A percentile compares a stretch with the other conserved stretches of the same genome.
These are phyloP conservation scores for Pachysandra terminalis DNA, from an alignment of 164 flowering plant genomes.

Conservation along the genomic window DNA sequence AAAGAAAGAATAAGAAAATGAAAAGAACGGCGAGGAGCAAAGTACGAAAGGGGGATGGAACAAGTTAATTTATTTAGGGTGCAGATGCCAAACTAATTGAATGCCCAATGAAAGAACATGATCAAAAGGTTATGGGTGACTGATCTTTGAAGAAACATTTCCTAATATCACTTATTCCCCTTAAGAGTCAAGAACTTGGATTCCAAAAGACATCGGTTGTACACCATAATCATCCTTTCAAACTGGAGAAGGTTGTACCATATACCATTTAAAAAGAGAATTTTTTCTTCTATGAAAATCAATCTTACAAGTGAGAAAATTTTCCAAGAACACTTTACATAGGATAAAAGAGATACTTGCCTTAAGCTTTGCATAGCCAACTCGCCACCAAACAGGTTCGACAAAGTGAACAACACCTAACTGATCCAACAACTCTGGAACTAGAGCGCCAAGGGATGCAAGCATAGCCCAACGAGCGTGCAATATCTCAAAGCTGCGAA, in stretches of 20 bases:
- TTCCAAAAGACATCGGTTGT: not conserved
- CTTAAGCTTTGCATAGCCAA: conserved; percentile 94
- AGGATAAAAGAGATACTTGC: conserved; percentile 25
- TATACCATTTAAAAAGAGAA: not conserved
- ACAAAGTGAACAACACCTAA: conserved; percentile 69
- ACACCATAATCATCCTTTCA: not conserved
- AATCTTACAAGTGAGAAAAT: not conserved
- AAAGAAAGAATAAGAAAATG: no score
- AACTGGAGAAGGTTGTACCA: not conserved
- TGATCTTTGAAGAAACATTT: no score
- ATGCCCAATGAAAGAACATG: no score
- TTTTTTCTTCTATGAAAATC: not conserved
- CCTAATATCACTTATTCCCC: no score
- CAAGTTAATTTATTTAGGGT: no score
- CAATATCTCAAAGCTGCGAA: conserved; percentile 84
- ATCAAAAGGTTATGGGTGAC: no score
- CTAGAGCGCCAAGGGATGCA: conserved; percentile 77
- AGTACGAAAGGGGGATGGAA: no score
- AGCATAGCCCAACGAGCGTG: conserved; percentile 99
- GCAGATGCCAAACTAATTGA: no score
- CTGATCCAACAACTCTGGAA: conserved; percentile 81
- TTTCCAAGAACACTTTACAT: not conserved
- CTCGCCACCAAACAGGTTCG: conserved; percentile 99
- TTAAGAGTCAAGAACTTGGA: no score
- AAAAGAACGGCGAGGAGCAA: no score